Conservation (phyloP, 768 basidiomycete species). For the Dioszegia crocea region DNA sequence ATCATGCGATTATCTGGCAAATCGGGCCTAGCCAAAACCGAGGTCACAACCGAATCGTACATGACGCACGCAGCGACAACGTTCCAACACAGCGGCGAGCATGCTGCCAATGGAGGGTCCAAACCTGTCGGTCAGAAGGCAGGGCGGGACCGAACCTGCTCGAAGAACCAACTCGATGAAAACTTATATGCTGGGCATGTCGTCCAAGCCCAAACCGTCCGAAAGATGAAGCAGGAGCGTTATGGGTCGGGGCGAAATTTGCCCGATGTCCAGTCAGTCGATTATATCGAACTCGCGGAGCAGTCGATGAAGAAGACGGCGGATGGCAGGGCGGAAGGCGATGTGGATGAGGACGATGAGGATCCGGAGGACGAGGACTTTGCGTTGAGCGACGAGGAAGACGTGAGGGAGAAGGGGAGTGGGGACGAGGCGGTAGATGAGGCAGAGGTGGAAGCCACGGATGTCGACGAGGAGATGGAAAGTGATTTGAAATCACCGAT, state of each 20-base stretch:
- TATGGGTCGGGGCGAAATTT: constrained; percentile 21
- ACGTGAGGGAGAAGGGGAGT: neutral
- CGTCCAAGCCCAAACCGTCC: constrained; percentile 10
- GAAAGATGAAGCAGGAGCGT: constrained; percentile 25
- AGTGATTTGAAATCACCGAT: neutral
- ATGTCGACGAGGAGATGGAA: neutral
- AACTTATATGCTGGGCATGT: constrained; percentile 11
- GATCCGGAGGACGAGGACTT: constrained; percentile 22
- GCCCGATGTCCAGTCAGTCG: constrained; percentile 19
- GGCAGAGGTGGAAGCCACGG: neutral
- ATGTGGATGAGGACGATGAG: constrained; percentile 19
- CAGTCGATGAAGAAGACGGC: neutral
- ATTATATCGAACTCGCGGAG: constrained; percentile 19
- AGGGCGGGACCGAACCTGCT: constrained; percentile 19
- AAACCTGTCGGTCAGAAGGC: constrained; percentile 27
- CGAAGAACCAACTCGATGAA: constrained; percentile 5
- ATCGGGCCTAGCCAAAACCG: neutral
- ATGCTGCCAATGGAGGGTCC: constrained; percentile 21
- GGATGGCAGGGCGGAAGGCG: constrained; percentile 1
- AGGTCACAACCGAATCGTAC: constrained; percentile 27
- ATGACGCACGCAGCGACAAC: constrained; percentile 25
- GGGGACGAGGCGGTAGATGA: neutral
- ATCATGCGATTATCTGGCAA: constrained; percentile 21
- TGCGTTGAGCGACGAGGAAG: constrained; percentile 14
- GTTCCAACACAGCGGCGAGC: constrained; percentile 22